These are phyloP conservation scores for Alnus glutinosa DNA, from an alignment of 306 rosid genomes.

Conservation along the genomic window DNA sequence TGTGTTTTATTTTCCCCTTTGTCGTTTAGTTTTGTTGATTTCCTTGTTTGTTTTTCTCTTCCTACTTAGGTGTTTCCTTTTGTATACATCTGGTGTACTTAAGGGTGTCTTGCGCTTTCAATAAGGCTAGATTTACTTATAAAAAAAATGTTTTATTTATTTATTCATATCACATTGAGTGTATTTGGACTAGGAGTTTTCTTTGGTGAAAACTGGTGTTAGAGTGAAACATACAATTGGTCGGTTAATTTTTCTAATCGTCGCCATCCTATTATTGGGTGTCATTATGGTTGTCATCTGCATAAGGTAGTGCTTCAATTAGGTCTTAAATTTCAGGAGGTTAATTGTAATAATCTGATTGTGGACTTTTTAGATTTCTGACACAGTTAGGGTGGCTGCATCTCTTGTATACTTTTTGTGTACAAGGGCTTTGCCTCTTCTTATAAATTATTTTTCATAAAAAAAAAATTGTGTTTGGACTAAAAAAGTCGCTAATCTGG, in stretches of 20 bases:
- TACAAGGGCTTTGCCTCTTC: no score
- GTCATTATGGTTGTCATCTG: background rate
- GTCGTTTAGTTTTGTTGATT: no score
- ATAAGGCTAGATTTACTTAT: no score
- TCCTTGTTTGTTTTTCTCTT: no score
- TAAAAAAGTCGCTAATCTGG: background rate
- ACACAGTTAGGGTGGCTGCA: no score
- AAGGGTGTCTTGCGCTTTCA: no score
- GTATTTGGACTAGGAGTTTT: background rate
- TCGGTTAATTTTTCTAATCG: background rate
- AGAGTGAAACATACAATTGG: background rate
- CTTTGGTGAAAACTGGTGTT: background rate
- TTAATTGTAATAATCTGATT: background rate
- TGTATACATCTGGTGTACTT: no score
- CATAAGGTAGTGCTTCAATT: background rate
- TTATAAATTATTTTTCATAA: no score
- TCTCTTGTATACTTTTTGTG: no score
- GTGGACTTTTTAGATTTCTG: background rate
- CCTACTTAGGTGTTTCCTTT: no score
- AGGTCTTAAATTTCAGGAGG: background rate
- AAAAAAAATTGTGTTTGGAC: background rate
- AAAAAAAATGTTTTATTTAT: no score
- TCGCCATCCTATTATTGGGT: background rate
- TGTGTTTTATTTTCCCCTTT: no score
- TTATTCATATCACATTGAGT: background rate